Conservation (phyloP, 805 yeast species). For the Lipomyces spencermartinsiae region DNA sequence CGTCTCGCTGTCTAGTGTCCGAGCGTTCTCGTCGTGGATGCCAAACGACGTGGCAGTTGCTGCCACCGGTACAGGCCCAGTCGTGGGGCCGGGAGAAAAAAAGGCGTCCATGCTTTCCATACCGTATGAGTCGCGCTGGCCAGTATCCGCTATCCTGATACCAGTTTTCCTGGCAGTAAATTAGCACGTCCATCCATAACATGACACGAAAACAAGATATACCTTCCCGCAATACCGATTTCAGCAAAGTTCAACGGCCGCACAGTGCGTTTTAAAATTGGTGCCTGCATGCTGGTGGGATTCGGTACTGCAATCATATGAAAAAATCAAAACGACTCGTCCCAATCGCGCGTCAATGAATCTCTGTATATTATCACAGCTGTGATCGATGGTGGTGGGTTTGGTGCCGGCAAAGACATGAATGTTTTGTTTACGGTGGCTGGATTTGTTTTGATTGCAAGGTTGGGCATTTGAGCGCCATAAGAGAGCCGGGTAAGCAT, state of each 20-base stretch:
- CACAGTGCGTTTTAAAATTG: slow-evolving; percentile 19
- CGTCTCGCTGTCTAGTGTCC: slow-evolving; percentile 25
- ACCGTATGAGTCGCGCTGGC: slow-evolving; percentile 39
- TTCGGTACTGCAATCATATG: background rate
- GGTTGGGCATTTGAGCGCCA: background rate
- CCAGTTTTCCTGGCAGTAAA: slow-evolving; percentile 38
- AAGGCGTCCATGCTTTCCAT: slow-evolving; percentile 40
- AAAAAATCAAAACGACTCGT: background rate
- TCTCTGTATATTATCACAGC: background rate
- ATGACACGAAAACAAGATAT: background rate
- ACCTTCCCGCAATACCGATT: slow-evolving; percentile 37
- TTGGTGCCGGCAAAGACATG: background rate
- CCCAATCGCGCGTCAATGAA: background rate
- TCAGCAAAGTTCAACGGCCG: slow-evolving; percentile 33
- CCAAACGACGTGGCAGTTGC: slow-evolving; percentile 2
- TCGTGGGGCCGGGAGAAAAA: slow-evolving; percentile 34
- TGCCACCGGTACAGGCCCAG: slow-evolving; percentile 1
- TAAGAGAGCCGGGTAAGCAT: slow-evolving; percentile 6
- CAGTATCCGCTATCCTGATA: slow-evolving; percentile 38
- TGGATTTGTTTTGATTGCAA: background rate
- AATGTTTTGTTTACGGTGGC: background rate
- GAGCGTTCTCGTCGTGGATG: slow-evolving; percentile 9
- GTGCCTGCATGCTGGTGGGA: slow-evolving; percentile 19
- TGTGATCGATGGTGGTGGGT: background rate
- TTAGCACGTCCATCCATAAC: background rate